A percentile compares a stretch with the other conserved stretches of the same genome.
These are phyloP conservation scores for Colletotrichum sp. DNA, from an alignment of 2,329 filamentous ascomycete genomes.

Conservation along the genomic window DNA sequence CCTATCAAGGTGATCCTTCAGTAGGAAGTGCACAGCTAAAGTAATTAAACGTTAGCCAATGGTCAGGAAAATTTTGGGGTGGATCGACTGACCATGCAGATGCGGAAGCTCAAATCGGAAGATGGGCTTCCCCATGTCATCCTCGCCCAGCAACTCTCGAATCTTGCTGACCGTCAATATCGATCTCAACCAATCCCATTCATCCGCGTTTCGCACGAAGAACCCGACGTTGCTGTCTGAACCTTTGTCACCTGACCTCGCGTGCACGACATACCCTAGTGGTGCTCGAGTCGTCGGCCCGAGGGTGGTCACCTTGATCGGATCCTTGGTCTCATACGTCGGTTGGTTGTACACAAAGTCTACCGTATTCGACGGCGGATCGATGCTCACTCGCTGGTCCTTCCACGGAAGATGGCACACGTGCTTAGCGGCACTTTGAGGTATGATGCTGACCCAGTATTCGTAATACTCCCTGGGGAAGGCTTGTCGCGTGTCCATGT, in stretches of 20 bases:
- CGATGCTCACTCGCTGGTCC: constrained; percentile 19
- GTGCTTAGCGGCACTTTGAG: constrained; percentile 25
- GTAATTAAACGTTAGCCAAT: too few species aligned
- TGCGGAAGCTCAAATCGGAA: constrained; percentile 49
- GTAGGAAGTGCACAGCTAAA: constrained; percentile 35
- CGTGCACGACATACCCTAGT: constrained; percentile 34
- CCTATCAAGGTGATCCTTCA: constrained; percentile 43
- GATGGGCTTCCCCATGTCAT: constrained; percentile 39
- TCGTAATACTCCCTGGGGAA: constrained; percentile 26
- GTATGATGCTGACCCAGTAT: constrained; percentile 25
- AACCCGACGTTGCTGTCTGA: constrained; percentile 36
- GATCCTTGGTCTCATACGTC: constrained; percentile 28
- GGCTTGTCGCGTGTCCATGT: constrained; percentile 34
- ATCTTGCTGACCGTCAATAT: constrained; percentile 43
- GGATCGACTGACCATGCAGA: neutral
- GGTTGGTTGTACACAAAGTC: constrained; percentile 27
- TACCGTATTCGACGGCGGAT: constrained; percentile 22
- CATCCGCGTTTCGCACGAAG: constrained; percentile 22
- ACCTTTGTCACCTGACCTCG: constrained; percentile 44
- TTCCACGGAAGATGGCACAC: constrained; percentile 27
- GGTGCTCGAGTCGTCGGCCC: constrained; percentile 30
- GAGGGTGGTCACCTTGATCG: constrained; percentile 26
- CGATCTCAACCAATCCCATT: constrained; percentile 33
- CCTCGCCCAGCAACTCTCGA: constrained; percentile 38
- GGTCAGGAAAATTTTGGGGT: too few species aligned